These are phyloP conservation scores for Sphaerulina populicola DNA, from an alignment of 2,329 filamentous ascomycete genomes.

Conservation along the genomic window DNA sequence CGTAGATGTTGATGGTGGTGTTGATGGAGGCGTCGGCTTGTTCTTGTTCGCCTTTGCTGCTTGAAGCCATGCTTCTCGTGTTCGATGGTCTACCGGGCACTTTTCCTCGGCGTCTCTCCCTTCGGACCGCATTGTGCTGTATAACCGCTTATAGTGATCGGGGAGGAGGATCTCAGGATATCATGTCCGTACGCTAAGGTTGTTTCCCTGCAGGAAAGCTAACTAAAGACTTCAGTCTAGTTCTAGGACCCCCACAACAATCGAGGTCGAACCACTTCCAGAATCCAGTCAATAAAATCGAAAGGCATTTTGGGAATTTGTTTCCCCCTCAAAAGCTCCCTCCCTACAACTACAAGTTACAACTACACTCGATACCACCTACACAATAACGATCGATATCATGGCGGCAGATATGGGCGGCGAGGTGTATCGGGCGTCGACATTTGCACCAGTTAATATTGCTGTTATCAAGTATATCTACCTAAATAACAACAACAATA, in stretches of 20 bases:
- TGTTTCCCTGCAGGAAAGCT: neutral
- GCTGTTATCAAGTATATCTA: conserved; percentile 81
- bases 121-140: conserved; percentile 21
- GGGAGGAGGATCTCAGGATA: neutral
- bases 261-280: neutral
- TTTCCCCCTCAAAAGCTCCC: too few relatives aligned
- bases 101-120: conserved; percentile 37
- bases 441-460: conserved; percentile 95
- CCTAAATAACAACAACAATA: too few relatives aligned
- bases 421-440: conserved; percentile 74
- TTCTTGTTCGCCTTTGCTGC: conserved; percentile 48
- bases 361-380: too few relatives aligned
- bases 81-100: conserved; percentile 87
- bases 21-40: conserved; percentile 11
- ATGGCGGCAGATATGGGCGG: conserved; percentile 39
- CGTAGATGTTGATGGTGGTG: conserved; percentile 16
- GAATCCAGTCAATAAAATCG: too few relatives aligned
- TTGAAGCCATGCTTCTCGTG: conserved; percentile 76
- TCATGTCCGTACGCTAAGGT: neutral
- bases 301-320: too few relatives aligned
- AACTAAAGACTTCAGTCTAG: too few relatives aligned
- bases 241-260: too few relatives aligned
- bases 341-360: too few relatives aligned
- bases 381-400: neutral
- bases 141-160: neutral